Evolutionary conservation across 495 filamentous ascomycete species (phyloP), one percentile per base, ranked within the genome.

Genomic region (Podospora pseudocomata): DNA sequence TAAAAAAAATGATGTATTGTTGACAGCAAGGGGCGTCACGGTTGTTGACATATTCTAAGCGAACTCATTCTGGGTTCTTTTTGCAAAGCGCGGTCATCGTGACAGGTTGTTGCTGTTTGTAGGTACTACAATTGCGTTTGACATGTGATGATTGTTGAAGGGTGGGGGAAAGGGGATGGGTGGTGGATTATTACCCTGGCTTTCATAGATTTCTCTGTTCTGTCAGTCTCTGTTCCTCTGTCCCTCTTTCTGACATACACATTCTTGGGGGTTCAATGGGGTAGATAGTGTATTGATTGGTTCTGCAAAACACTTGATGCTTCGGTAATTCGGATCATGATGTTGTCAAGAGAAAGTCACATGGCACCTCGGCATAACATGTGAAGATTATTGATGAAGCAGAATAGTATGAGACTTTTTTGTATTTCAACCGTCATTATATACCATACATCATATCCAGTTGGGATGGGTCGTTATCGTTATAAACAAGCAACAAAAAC

Each of bases 1-100:
- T 99, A 91, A 83, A 63, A 63, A 9, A 23, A 59, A 3, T 18
- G 34, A 11, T 49, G 39, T 32, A 32, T 49, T 49, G 39, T 49
- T 49, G 13, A 16, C 39, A 49, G 39, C 39, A 15, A 54, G n/a
- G 5, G 44, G n/a, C 9, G 20, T 61, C 56, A 58, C 4, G n/a
- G 56, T 58, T 58, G 56, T 58, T 58, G 56, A 5, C n/a, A 58
- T 58, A 58, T 27, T 27, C 9, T 58, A 20, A 58, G 56, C 56
- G 56, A 27, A 58, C 56, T 7, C 23, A 58, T 58, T 58, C 23
- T 16, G 56, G n/a, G 56, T 23, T 1, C 19, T 20, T 20, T 20
- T 58, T 20, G 56, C 6, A 58, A 27, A 27, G n/a, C 6, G 56
- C 56, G n/a, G 19, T 58, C 56, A n/a, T 27, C n/a, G 26, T 18